Evolutionary conservation across 306 rosid genomes (phyloP).

Genomic region (Potentilla sterilis): DNA sequence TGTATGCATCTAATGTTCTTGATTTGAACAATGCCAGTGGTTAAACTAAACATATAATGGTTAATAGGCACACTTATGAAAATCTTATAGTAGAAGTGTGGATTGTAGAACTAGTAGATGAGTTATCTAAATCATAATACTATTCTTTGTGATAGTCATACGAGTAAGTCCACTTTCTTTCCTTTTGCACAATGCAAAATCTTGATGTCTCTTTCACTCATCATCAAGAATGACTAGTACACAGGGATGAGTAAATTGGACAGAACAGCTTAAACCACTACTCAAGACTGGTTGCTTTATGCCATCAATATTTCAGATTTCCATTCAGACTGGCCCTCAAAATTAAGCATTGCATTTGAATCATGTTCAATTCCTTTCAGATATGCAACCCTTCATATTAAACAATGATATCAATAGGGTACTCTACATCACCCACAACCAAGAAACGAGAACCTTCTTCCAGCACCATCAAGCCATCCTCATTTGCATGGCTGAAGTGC

Average conservation of each 20-base stretch:
- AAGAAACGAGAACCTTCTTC: constrained; percentile 74
- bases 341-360: neutral
- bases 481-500: constrained; percentile 68
- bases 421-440: constrained; percentile 66
- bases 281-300: neutral
- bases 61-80: neutral
- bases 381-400: constrained; percentile 33
- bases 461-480: constrained; percentile 63
- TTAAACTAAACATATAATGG: too few relatives aligned
- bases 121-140: neutral
- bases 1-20: neutral
- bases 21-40: neutral
- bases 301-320: constrained; percentile 3
- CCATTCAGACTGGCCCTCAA: neutral
- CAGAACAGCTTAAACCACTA: neutral
- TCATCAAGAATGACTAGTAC: neutral
- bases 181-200: neutral
- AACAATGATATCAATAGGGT: constrained; percentile 53
- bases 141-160: neutral
- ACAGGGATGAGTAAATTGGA: neutral
- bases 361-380: neutral
- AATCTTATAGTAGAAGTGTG: neutral
- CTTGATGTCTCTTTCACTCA: neutral
- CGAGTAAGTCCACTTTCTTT: neutral
- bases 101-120: neutral